phyloP scores from a whole-genome alignment of 805 yeast genomes.

The Yarrowia bubula region DNA sequence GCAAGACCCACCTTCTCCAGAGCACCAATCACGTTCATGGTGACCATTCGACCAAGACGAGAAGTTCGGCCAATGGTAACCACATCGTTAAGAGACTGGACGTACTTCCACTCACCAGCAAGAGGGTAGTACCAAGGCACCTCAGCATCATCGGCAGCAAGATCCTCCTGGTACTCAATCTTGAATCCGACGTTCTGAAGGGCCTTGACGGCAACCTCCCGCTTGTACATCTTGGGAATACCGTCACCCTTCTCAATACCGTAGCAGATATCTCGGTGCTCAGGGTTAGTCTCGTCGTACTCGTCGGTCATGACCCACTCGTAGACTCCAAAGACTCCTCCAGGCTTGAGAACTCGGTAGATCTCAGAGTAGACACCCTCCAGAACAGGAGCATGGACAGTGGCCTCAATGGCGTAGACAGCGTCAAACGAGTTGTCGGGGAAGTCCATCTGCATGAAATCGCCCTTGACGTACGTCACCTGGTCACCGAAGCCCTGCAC shows the following conservation, averaged over 20 bases:
- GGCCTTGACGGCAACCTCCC: conserved; percentile 84
- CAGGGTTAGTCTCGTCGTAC: conserved; percentile 81
- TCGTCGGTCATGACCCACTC: conserved; percentile 99
- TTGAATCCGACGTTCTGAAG: conserved; percentile 84
- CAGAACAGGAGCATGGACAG: conserved; percentile 94
- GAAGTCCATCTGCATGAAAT: conserved; percentile 98
- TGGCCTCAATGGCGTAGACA: conserved; percentile 97
- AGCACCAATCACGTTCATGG: conserved; percentile 75
- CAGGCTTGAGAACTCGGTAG: conserved; percentile 93
- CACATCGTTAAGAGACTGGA: conserved; percentile 74
- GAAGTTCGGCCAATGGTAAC: conserved; percentile 88
- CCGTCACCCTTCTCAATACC: conserved; percentile 99
- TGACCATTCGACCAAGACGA: conserved; percentile 75
- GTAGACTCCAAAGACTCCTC: conserved; percentile 96
- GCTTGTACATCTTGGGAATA: conserved; percentile 92
- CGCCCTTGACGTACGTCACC: conserved; percentile 89
- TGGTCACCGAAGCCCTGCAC: conserved; percentile 64
- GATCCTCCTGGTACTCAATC: conserved; percentile 68
- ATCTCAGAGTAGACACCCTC: conserved; percentile 96
- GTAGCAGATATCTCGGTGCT: conserved; percentile 91
- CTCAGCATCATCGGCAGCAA: conserved; percentile 77
- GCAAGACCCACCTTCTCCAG: conserved; percentile 85
- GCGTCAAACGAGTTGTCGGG: conserved; percentile 88
- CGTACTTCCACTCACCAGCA: conserved; percentile 87
- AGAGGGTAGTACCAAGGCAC: conserved; percentile 98